Evolutionary conservation across 305 asterid genomes (phyloP), one percentile per base, ranked within the genome.

Genomic region (Fraxinus sp.): DNA sequence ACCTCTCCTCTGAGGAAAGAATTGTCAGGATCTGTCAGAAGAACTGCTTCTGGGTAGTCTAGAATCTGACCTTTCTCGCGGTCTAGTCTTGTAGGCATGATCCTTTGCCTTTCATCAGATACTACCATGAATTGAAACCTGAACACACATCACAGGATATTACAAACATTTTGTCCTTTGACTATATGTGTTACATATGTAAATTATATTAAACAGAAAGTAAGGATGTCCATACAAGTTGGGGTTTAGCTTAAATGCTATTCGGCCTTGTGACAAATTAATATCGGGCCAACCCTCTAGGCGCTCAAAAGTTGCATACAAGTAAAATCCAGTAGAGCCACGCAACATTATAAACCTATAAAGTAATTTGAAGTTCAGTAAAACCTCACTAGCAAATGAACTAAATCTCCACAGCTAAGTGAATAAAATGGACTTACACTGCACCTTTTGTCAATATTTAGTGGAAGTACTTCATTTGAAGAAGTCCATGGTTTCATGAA

Each of bases 61-160:
- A 95, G 94, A 83, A 22, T 68, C 78, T 77, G 90, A 39, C 98
- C 95, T 8, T 30, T 88, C 77, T 77, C 77, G 10, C 98, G 89
- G 49, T 95, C 98, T 10, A 82, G 36, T 30, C 84, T 74, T 4
- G 96, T 93, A 22, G 98, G 98, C 98, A 95, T 95, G 7, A 91
- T 86, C 85, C 98, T 88, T 72, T 95, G 98, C 49, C 92, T 84
- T 68, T 90, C 95, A 78, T 95, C 98, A 3, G 97, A 90, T 10
- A 93, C 85, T 7, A 97, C 94, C 98, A 95, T 95, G 85, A 78
- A 95, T 59, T 89, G 84, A 86, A 93, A 95, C 93, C 98, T 93
- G 79, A 78, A 80, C 33, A 81, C 35, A 59, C 18, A 37, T 18
- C 62, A 88, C 36, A 22, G 33, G 20, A 68, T 28, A 4, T 26